Conservation (phyloP, 306 rosid genomes). For the Spatholobus suberectus region DNA sequence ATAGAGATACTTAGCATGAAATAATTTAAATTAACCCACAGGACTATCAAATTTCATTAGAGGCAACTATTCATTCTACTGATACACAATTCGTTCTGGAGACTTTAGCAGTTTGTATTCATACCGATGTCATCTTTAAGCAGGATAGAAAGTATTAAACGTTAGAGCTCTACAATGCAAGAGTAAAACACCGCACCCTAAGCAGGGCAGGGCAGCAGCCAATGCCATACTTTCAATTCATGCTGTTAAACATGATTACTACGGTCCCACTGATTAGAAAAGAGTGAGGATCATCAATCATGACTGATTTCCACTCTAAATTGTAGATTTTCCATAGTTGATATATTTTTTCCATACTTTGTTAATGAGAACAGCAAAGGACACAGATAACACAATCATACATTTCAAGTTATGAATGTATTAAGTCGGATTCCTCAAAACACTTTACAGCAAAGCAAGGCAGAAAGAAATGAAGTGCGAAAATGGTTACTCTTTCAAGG, state of each 20-base stretch:
- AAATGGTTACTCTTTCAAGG: conserved; percentile 75
- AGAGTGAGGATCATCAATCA: not conserved
- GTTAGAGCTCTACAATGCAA: not conserved
- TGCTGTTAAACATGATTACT: no score
- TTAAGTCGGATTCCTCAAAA: no score
- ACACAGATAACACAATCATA: not conserved
- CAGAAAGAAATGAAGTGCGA: not conserved
- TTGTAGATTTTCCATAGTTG: not conserved
- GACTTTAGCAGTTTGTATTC: not conserved
- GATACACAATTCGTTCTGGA: not conserved
- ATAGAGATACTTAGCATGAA: conserved; percentile 12
- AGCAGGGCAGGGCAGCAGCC: no score
- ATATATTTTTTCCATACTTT: not conserved
- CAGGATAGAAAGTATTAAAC: not conserved
- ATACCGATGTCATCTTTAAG: not conserved
- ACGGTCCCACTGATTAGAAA: no score
- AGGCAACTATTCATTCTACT: conserved; percentile 6
- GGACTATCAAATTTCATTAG: not conserved
- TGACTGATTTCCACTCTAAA: not conserved
- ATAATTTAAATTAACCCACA: not conserved
- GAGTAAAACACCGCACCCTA: no score
- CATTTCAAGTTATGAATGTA: no score
- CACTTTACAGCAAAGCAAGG: not conserved
- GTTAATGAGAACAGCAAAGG: not conserved
- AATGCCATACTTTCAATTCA: no score